These are phyloP conservation scores for Dothistroma septosporum DNA, from an alignment of 2,329 filamentous ascomycete genomes.

Conservation along the genomic window DNA sequence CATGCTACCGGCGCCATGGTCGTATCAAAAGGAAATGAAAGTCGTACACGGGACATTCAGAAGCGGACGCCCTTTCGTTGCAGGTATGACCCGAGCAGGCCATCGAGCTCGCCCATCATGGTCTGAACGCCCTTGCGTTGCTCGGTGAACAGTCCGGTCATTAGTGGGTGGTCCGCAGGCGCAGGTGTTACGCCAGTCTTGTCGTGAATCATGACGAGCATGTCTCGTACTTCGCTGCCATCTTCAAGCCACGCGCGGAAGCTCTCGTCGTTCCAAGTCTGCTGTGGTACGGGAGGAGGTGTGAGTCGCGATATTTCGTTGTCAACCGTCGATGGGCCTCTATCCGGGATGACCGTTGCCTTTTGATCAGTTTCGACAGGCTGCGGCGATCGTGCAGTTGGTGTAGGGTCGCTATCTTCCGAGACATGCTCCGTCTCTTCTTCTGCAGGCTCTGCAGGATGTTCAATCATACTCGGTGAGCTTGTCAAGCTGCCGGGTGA, in stretches of 20 bases:
- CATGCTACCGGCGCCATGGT: conserved; percentile 1
- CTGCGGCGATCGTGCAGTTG: conserved; percentile 30
- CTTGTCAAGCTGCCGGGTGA: conserved; percentile 27
- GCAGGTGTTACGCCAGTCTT: conserved; percentile 78
- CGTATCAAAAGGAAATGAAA: neutral
- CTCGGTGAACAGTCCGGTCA: conserved; percentile 74
- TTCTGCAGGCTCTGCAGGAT: conserved; percentile 22
- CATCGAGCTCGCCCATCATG: conserved; percentile 83
- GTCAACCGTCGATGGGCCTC: conserved; percentile 23
- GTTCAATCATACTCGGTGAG: conserved; percentile 31
- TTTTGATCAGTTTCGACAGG: conserved; percentile 8
- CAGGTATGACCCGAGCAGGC: conserved; percentile 29
- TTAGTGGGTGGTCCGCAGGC: conserved; percentile 79
- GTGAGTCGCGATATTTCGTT: conserved; percentile 21
- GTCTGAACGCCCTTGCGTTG: conserved; percentile 81
- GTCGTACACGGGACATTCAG: conserved; percentile 4
- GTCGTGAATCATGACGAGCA: conserved; percentile 88
- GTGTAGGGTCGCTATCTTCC: conserved; percentile 31
- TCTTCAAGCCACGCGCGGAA: conserved; percentile 81
- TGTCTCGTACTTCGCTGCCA: conserved; percentile 74
- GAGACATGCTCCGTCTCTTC: conserved; percentile 15
- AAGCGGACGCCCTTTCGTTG: conserved; percentile 26
- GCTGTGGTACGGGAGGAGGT: conserved; percentile 45
- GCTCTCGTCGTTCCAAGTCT: conserved; percentile 79
- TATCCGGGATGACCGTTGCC: conserved; percentile 9